Evolutionary conservation across 805 yeast genomes (phyloP).

Genomic region (Lipomyces sp.): DNA sequence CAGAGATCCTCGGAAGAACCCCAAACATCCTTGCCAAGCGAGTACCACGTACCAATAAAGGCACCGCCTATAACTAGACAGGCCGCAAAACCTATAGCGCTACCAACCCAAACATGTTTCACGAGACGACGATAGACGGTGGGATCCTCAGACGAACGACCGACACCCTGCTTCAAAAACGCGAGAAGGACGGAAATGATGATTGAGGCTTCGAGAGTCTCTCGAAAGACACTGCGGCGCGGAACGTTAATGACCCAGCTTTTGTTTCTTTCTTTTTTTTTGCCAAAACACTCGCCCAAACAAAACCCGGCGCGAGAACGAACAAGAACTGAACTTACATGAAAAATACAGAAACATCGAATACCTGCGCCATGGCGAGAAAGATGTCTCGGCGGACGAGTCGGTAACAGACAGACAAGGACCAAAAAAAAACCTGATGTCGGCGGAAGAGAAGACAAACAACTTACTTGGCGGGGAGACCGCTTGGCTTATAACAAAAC

Average conservation of each 20-base stretch:
- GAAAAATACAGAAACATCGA: slow-evolving; percentile 43
- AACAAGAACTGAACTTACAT: slow-evolving; percentile 27
- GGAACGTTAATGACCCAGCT: neutral
- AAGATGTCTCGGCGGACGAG: neutral
- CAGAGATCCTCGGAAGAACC: slow-evolving; percentile 84
- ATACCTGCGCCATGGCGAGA: slow-evolving; percentile 50
- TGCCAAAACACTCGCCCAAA: too few species aligned
- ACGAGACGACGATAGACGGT: slow-evolving; percentile 57
- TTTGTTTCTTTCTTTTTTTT: too few species aligned
- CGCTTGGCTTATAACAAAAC: too few species aligned
- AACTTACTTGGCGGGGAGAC: too few species aligned
- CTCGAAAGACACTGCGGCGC: slow-evolving; percentile 64
- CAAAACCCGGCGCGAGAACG: neutral
- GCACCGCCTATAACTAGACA: slow-evolving; percentile 88
- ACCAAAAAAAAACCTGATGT: too few species aligned
- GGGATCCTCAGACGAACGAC: slow-evolving; percentile 38
- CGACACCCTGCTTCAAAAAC: slow-evolving; percentile 85
- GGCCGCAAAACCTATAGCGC: slow-evolving; percentile 63
- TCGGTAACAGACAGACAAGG: too few species aligned
- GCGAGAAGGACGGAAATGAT: slow-evolving; percentile 89
- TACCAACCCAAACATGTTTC: slow-evolving; percentile 87
- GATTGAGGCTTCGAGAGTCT: slow-evolving; percentile 86
- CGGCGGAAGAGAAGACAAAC: too few species aligned
- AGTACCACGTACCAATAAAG: slow-evolving; percentile 89
- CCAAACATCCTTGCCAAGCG: slow-evolving; percentile 79